A percentile compares a stretch with the other conserved stretches of the same genome.
Evolutionary conservation across 164 flowering plant genomes (phyloP).

Genomic region (Taxillus chinensis): DNA sequence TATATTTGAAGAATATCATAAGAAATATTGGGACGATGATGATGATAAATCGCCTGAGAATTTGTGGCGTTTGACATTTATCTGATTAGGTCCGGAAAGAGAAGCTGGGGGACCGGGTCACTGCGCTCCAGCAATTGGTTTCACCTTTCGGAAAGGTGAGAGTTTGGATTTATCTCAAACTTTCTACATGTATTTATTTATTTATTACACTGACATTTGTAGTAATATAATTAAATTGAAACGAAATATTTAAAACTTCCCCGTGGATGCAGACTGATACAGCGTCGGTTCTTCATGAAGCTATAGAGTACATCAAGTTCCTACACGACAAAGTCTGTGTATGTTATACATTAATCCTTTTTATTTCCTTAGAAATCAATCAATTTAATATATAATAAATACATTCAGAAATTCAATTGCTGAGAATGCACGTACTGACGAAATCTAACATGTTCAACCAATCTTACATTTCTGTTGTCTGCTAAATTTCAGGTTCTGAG

Average conservation of each 20-base stretch:
- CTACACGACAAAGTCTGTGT: slow-evolving; percentile 77
- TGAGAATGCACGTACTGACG: background rate
- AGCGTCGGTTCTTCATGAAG: slow-evolving; percentile 77
- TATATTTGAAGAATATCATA: no score
- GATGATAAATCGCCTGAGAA: background rate
- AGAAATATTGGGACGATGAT: background rate
- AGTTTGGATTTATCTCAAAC: slow-evolving; percentile 10
- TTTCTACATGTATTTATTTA: no score
- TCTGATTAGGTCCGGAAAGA: slow-evolving; percentile 49
- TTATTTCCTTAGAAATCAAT: no score
- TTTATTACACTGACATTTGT: no score
- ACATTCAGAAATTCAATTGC: background rate
- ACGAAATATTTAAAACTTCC: no score
- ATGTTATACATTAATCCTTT: slow-evolving; percentile 11
- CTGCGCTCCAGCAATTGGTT: slow-evolving; percentile 74
- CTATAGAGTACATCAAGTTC: slow-evolving; percentile 66
- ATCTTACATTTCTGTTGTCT: background rate
- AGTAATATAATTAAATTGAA: no score
- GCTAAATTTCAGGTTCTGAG: slow-evolving; percentile 35
- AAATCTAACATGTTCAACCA: background rate
- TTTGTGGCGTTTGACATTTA: background rate
- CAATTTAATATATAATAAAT: no score
- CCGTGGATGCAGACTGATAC: slow-evolving; percentile 50
- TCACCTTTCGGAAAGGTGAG: slow-evolving; percentile 78
- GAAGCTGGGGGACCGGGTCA: slow-evolving; percentile 64